Conservation (phyloP, 306 rosid species). For the Dryas drummondii region DNA sequence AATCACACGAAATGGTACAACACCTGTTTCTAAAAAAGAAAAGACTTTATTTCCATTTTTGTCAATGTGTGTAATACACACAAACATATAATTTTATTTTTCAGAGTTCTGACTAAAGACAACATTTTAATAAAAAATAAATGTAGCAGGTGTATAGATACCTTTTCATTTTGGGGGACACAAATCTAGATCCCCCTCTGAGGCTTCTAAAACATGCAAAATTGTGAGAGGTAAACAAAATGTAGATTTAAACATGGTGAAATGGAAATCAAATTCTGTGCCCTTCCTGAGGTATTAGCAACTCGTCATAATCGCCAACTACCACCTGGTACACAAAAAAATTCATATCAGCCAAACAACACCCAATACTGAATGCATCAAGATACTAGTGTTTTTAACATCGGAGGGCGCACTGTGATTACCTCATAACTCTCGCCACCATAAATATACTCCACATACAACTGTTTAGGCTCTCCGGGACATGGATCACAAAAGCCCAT, state of each 20-base stretch:
- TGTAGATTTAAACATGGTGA: neutral
- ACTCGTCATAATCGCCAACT: conserved; percentile 69
- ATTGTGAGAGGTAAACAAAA: conserved; percentile 41
- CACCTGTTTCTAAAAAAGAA: too few relatives aligned
- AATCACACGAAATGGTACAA: too few relatives aligned
- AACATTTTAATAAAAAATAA: neutral
- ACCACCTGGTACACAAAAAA: conserved; percentile 47
- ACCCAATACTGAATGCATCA: neutral
- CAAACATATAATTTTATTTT: neutral
- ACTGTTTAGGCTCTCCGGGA: conserved; percentile 73
- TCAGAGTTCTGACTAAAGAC: neutral
- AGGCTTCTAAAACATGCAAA: conserved; percentile 41
- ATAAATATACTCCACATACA: conserved; percentile 69
- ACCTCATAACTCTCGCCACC: conserved; percentile 65
- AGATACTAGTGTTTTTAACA: neutral
- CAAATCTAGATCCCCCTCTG: conserved; percentile 24
- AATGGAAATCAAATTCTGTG: conserved; percentile 53
- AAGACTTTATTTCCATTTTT: neutral
- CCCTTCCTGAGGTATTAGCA: conserved; percentile 57
- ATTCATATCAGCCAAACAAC: conserved; percentile 15
- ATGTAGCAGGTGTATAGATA: neutral
- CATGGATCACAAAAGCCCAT: conserved; percentile 97
- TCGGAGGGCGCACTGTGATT: conserved; percentile 8
- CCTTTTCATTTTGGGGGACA: conserved; percentile 12
- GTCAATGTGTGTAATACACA: neutral